Base-by-base conservation (phyloP, 2,329 filamentous ascomycete genomes). In the Trichoderma sp. region DNA sequence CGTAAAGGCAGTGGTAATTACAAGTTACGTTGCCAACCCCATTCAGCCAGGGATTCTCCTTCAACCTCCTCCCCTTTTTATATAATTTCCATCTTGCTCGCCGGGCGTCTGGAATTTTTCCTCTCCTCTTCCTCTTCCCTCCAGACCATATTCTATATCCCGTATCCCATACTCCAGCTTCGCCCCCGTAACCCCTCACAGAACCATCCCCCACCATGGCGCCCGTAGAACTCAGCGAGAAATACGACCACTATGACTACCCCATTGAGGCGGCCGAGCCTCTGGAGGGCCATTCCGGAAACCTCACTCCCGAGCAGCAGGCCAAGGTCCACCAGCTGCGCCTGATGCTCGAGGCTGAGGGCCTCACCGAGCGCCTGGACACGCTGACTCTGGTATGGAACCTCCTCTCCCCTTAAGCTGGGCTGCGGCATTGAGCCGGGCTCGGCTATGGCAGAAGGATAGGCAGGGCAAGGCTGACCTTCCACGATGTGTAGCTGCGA, bases 241-340 rank as follows among this genome's bases (percentile, higher is more conserved):
- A 97, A 85, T 97, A 98, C 87, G 96, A 98, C 85, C 83, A 97
- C 86, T 98, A 96, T 84, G 95, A 98, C 83, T 98, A 89, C 86
- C 96, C 96, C 74, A 93, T 91, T 75, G 91, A 89, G 74, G 90
- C 93, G 61, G 89, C 92, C 70, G 89, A 89, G 76, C 81, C 87
- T 61, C 89, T 91, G 80, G 85, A 86, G 77, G 96, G 96, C 75
- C 94, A 98, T 82, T 91, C 95, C 74, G 96, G 96, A 80, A 90
- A 97, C 83, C 92, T 97, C 78, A 96, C 92, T 70, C 86, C 90
- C 72, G 89, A 93, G 82, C 94, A 98, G 86, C 92, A 97, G 88
- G 94, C 94, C 69, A 91, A 95, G 84, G 92, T 98, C 62, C 85
- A 90, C 80, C 93, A 98, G 87, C 87, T 99, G 81, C 91, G 96